These are phyloP conservation scores for Wolfiporia cocos DNA, from an alignment of 1,284 basidiomycete species.

Conservation along the genomic window DNA sequence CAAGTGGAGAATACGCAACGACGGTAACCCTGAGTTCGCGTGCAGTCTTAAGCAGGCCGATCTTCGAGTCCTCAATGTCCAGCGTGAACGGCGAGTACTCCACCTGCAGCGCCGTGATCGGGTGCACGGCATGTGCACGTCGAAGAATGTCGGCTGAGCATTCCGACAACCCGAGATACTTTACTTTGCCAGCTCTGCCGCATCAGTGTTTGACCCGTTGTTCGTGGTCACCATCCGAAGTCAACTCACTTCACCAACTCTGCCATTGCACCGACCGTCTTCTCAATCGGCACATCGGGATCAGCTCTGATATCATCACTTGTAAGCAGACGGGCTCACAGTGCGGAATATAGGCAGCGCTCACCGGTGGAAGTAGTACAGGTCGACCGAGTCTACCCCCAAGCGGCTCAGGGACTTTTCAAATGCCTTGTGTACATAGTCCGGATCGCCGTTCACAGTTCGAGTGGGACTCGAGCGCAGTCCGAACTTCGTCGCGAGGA, in stretches of 20 bases:
- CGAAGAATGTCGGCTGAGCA: constrained; percentile 50
- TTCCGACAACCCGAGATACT: constrained; percentile 60
- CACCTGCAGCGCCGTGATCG: constrained; percentile 56
- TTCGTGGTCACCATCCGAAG: too few relatives aligned
- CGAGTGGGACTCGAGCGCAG: constrained; percentile 12
- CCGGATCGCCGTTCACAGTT: constrained; percentile 25
- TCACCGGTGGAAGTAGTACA: constrained; percentile 39
- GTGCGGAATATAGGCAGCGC: neutral
- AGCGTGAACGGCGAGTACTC: constrained; percentile 60
- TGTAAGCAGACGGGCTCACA: constrained; percentile 3
- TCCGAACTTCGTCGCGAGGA: constrained; percentile 49
- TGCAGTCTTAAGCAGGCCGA: constrained; percentile 41
- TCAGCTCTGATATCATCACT: constrained; percentile 28
- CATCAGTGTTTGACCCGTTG: neutral
- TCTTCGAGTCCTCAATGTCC: constrained; percentile 43
- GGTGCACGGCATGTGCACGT: constrained; percentile 55
- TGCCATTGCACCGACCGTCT: constrained; percentile 38
- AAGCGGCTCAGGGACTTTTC: constrained; percentile 35
- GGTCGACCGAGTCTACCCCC: constrained; percentile 38
- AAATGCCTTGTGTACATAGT: constrained; percentile 29
- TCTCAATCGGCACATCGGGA: constrained; percentile 35
- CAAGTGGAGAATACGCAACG: constrained; percentile 58
- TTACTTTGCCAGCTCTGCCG: constrained; percentile 49
- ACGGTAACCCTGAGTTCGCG: constrained; percentile 48
- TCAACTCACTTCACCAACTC: constrained; percentile 45